Percentiles rank a stretch among this genome's conserved stretches.
phyloP scores from a whole-genome alignment of 768 basidiomycete genomes.

The Coprinopsis strossmayeri region DNA sequence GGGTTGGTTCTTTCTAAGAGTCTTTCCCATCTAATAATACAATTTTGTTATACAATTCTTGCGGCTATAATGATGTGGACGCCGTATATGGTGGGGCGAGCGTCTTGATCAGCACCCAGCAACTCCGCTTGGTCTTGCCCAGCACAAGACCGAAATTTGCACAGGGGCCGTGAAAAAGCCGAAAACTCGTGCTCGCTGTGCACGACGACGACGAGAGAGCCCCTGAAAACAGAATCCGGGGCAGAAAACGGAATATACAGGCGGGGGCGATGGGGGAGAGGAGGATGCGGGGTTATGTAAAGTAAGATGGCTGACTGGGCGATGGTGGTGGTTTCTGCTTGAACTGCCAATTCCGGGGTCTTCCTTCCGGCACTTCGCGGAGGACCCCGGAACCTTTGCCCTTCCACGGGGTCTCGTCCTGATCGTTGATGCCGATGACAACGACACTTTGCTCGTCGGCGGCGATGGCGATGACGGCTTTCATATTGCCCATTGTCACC shows the following conservation, averaged over 20 bases:
- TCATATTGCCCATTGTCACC: too few relatives aligned
- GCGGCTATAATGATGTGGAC: too few relatives aligned
- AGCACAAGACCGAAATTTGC: too few relatives aligned
- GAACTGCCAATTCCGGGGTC: background rate
- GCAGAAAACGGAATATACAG: too few relatives aligned
- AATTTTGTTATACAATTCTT: background rate
- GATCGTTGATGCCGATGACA: background rate
- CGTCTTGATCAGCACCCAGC: too few relatives aligned
- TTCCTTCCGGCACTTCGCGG: background rate
- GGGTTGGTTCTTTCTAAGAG: conserved; percentile 9
- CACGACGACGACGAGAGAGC: too few relatives aligned
- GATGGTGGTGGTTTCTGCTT: conserved; percentile 3
- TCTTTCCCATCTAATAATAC: conserved; percentile 10
- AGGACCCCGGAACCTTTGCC: background rate
- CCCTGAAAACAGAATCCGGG: too few relatives aligned
- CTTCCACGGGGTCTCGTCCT: background rate
- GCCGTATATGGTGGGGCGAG: too few relatives aligned
- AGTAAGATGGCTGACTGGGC: background rate
- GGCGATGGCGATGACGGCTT: background rate
- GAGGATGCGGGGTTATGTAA: background rate
- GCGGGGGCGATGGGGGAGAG: background rate
- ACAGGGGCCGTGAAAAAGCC: background rate
- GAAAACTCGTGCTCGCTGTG: background rate
- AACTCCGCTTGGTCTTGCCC: too few relatives aligned
- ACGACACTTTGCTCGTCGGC: background rate